Evolutionary conservation across 1,284 basidiomycete genomes (phyloP).

Genomic region (Pseudozyma sp.): DNA sequence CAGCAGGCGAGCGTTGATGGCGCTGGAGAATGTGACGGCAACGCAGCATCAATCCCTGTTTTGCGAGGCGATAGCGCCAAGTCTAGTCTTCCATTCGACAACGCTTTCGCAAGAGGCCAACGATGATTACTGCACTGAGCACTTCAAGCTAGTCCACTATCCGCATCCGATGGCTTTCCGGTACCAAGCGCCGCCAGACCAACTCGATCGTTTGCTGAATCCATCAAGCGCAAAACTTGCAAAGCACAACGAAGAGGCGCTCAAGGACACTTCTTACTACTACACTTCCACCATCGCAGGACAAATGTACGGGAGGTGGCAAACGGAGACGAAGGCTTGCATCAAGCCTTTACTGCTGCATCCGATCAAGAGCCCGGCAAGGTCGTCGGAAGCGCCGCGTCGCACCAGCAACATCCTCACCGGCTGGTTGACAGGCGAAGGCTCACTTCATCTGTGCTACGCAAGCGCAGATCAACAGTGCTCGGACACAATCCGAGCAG

Average conservation of each 20-base stretch:
- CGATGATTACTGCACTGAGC: constrained; percentile 2
- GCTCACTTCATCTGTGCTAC: constrained; percentile 1
- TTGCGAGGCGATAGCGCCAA: constrained; percentile 31
- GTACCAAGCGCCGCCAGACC: constrained; percentile 14
- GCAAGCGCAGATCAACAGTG: not conserved
- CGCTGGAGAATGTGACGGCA: constrained; percentile 15
- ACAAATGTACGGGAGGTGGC: constrained; percentile 10
- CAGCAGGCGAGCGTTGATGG: constrained; percentile 18
- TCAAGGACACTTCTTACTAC: constrained; percentile 26
- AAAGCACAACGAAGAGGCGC: constrained; percentile 15
- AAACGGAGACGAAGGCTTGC: constrained; percentile 9
- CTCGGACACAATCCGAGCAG: not conserved
- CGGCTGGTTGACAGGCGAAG: not conserved
- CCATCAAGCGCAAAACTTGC: constrained; percentile 8
- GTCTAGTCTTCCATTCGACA: constrained; percentile 4
- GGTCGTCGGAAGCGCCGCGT: too few species aligned
- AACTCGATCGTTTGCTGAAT: constrained; percentile 20
- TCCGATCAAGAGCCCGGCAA: constrained; percentile 17
- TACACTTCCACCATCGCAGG: constrained; percentile 18
- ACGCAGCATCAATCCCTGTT: constrained; percentile 20
- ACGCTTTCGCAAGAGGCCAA: not conserved
- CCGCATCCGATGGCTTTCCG: constrained; percentile 28
- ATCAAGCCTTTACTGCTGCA: constrained; percentile 18
- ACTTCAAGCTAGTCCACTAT: constrained; percentile 23
- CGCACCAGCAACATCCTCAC: too few species aligned